Evolutionary conservation across 805 yeast genomes (phyloP).

Genomic region (Candida patagonica): DNA sequence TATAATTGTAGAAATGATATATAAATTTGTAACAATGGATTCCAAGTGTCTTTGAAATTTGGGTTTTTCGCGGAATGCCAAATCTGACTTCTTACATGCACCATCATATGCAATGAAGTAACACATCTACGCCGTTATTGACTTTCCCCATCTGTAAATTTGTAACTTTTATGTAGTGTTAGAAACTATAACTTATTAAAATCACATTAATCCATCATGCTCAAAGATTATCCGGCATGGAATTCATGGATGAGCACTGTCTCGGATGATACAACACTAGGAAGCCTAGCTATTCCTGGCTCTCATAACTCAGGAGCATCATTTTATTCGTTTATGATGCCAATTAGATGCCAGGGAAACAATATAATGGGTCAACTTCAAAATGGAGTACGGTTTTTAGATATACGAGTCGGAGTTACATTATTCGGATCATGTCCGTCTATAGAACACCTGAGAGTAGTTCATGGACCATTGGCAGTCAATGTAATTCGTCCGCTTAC

Average conservation of each 20-base stretch:
- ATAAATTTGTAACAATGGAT: too few relatives aligned
- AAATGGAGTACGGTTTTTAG: constrained; percentile 69
- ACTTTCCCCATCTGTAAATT: too few relatives aligned
- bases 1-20: too few relatives aligned
- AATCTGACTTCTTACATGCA: too few relatives aligned
- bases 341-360: constrained; percentile 67
- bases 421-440: constrained; percentile 41
- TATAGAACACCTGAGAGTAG: constrained; percentile 47
- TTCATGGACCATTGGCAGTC: constrained; percentile 72
- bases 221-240: too few relatives aligned
- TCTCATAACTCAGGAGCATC: constrained; percentile 78
- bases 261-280: constrained; percentile 41
- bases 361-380: constrained; percentile 51
- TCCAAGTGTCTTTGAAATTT: too few relatives aligned
- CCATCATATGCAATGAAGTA: too few relatives aligned
- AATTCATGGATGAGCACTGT: constrained; percentile 56
- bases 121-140: too few relatives aligned
- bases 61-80: too few relatives aligned
- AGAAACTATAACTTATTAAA: too few relatives aligned
- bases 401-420: constrained; percentile 53
- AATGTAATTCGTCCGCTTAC: constrained; percentile 47
- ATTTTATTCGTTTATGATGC: constrained; percentile 52
- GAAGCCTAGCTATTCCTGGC: constrained; percentile 63
- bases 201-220: too few relatives aligned
- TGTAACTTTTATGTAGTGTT: too few relatives aligned